phyloP scores from a whole-genome alignment of 139 green algal species.

The Ettlia oleoabundans region DNA sequence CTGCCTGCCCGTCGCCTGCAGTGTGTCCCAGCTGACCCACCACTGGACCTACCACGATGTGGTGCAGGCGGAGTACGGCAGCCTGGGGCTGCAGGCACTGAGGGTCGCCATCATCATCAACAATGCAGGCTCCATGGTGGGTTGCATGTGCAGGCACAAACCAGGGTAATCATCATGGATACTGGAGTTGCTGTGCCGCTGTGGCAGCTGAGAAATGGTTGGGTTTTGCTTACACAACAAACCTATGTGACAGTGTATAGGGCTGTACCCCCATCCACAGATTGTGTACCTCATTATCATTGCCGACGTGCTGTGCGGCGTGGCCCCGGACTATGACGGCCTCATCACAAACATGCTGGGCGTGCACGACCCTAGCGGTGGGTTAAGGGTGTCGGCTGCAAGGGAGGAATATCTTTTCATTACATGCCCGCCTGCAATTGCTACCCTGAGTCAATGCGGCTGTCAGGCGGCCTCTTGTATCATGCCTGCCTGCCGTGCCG shows the following conservation, averaged over 20 bases:
- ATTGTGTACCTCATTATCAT: constrained; percentile 57
- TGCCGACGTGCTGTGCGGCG: constrained; percentile 42
- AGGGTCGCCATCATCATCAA: constrained; percentile 43
- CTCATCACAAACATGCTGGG: constrained; percentile 47
- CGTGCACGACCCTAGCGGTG: constrained; percentile 31
- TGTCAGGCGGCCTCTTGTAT: too few species aligned
- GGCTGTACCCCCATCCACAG: too few species aligned
- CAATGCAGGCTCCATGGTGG: constrained; percentile 45
- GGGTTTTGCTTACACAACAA: too few species aligned
- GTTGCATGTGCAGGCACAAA: neutral
- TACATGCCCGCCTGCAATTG: too few species aligned
- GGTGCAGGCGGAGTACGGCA: constrained; percentile 26
- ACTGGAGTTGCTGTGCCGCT: too few species aligned
- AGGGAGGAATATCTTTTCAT: neutral
- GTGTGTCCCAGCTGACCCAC: constrained; percentile 13
- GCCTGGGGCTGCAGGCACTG: neutral
- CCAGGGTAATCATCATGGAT: too few species aligned
- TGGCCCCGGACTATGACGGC: constrained; percentile 41
- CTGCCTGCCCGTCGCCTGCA: neutral
- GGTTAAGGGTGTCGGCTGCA: neutral
- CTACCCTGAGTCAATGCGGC: neutral
- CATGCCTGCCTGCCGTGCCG: too few species aligned
- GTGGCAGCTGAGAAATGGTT: too few species aligned
- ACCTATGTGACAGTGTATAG: too few species aligned
- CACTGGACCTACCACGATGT: constrained; percentile 43